Conservation (phyloP, 2,329 filamentous ascomycete species). For the Metarhizium guizhouense region DNA sequence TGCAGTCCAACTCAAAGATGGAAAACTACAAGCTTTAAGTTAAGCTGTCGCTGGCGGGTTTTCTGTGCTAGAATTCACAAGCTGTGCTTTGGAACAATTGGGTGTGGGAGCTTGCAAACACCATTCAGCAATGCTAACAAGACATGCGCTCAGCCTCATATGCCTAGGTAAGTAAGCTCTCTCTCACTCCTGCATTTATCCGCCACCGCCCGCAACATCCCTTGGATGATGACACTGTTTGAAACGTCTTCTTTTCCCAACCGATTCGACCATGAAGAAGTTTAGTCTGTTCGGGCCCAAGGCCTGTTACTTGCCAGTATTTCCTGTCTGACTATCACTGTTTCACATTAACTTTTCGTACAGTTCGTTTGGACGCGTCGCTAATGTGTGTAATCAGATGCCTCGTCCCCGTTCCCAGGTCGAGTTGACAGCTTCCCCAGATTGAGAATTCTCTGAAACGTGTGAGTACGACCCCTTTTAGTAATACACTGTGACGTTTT, state of each 20-base stretch:
- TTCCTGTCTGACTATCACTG: slow-evolving; percentile 55
- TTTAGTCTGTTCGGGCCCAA: slow-evolving; percentile 56
- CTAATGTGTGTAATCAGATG: neutral
- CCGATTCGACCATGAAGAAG: slow-evolving; percentile 83
- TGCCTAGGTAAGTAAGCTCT: slow-evolving; percentile 15
- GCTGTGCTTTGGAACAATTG: neutral
- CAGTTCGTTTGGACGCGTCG: neutral
- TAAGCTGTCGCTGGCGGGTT: neutral
- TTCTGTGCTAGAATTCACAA: neutral
- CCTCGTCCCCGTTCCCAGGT: no score
- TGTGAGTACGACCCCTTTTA: neutral
- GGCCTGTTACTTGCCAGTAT: slow-evolving; percentile 91
- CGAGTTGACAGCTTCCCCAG: no score
- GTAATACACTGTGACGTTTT: slow-evolving; percentile 7
- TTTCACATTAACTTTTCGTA: neutral
- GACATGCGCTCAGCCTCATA: neutral
- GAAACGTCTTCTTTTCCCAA: slow-evolving; percentile 77
- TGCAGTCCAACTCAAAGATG: neutral
- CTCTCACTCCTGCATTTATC: slow-evolving; percentile 8
- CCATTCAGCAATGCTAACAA: neutral
- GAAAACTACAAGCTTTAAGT: neutral
- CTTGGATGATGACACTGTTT: slow-evolving; percentile 62
- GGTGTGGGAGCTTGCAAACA: neutral
- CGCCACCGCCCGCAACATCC: slow-evolving; percentile 4
- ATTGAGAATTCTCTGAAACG: neutral